These are phyloP conservation scores for Sanghuangporus weigelae DNA, from an alignment of 1,284 basidiomycete genomes.

Conservation along the genomic window DNA sequence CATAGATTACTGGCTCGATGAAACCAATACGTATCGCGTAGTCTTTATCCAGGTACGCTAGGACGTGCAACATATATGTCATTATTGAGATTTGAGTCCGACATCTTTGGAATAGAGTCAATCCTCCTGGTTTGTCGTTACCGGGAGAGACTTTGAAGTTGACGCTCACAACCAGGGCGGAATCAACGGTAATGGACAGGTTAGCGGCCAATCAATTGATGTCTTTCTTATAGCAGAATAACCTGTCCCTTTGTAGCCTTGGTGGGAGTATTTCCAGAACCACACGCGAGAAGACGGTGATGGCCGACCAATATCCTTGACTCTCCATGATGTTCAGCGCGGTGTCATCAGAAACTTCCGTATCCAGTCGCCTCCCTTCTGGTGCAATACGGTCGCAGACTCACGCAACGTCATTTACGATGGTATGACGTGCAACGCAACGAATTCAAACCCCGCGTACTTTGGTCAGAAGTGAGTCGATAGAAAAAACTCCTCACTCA, in stretches of 20 bases:
- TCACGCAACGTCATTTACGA: constrained; percentile 52
- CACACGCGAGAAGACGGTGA: constrained; percentile 47
- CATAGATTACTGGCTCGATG: constrained; percentile 56
- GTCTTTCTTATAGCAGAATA: background rate
- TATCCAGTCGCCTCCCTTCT: constrained; percentile 59
- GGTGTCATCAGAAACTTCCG: constrained; percentile 46
- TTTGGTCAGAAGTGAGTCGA: constrained; percentile 41
- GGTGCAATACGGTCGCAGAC: constrained; percentile 56
- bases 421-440: constrained; percentile 58
- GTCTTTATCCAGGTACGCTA: constrained; percentile 52
- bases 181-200: constrained; percentile 61
- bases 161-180: constrained; percentile 56
- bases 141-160: constrained; percentile 52
- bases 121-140: constrained; percentile 62
- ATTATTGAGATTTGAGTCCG: background rate
- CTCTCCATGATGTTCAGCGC: constrained; percentile 44
- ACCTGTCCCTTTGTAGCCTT: constrained; percentile 29
- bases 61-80: background rate
- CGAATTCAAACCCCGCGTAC: constrained; percentile 47
- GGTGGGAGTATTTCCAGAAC: constrained; percentile 46
- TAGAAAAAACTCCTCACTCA: too few relatives aligned
- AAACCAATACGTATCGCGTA: constrained; percentile 51
- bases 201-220: constrained; percentile 22
- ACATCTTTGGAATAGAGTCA: constrained; percentile 37
- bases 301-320: constrained; percentile 57